Percentiles rank a stretch among this genome's conserved stretches.
phyloP scores from a whole-genome alignment of 768 basidiomycete genomes.

The Rhizopogon salebrosus region DNA sequence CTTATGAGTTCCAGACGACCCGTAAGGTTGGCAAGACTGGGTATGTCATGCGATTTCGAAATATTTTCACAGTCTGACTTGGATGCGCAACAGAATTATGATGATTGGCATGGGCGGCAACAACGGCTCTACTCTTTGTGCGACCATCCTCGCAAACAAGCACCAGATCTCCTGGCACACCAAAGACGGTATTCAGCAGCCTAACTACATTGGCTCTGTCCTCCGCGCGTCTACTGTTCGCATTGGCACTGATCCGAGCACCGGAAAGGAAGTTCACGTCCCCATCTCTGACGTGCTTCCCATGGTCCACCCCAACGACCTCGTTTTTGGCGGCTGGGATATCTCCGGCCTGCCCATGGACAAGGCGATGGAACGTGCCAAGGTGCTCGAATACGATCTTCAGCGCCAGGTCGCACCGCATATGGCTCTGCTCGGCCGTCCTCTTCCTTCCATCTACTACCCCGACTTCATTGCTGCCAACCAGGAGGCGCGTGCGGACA shows the following conservation, averaged over 20 bases:
- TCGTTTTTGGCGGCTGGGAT: slow-evolving; percentile 98
- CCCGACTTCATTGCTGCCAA: slow-evolving; percentile 98
- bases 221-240: slow-evolving; percentile 94
- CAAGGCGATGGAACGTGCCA: slow-evolving; percentile 87
- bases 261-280: slow-evolving; percentile 87
- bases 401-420: slow-evolving; percentile 90
- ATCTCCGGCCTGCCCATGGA: slow-evolving; percentile 85
- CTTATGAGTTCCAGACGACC: slow-evolving; percentile 89
- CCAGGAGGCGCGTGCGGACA: slow-evolving; percentile 94
- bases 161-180: slow-evolving; percentile 94
- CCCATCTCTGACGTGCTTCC: slow-evolving; percentile 91
- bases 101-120: slow-evolving; percentile 97
- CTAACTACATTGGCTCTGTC: slow-evolving; percentile 97
- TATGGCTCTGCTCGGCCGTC: slow-evolving; percentile 75
- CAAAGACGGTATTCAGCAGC: slow-evolving; percentile 85
- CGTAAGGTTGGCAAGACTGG: slow-evolving; percentile 87
- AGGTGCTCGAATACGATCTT: slow-evolving; percentile 94
- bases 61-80: slow-evolving; percentile 1
- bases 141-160: slow-evolving; percentile 93
- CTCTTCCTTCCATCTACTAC: slow-evolving; percentile 94
- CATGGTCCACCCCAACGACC: slow-evolving; percentile 97
- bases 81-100: slow-evolving; percentile 64
- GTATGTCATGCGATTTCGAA: slow-evolving; percentile 41
- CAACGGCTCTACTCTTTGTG: slow-evolving; percentile 91
- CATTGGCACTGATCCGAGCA: slow-evolving; percentile 74